phyloP scores from a whole-genome alignment of 2,329 filamentous ascomycete genomes.

The Juglanconis sp. region DNA sequence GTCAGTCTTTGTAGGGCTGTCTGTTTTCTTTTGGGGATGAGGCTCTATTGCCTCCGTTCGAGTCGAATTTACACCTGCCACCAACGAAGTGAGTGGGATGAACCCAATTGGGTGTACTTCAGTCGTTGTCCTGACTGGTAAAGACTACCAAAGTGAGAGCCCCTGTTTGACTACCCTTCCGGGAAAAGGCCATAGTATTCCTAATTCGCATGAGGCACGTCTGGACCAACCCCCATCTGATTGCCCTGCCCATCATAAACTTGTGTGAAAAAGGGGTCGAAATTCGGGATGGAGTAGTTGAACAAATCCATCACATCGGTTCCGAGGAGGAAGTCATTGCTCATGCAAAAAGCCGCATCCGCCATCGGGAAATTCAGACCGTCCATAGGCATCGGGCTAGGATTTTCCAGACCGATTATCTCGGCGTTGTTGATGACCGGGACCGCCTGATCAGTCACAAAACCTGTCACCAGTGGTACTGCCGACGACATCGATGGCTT shows the following conservation, averaged over 20 bases:
- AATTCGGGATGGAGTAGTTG: background rate
- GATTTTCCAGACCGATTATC: background rate
- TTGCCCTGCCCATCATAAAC: background rate
- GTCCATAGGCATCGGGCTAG: background rate
- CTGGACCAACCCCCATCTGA: background rate
- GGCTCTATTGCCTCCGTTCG: too few species aligned
- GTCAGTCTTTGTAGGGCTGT: background rate
- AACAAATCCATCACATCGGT: background rate
- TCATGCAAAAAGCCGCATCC: background rate
- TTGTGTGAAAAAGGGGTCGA: background rate
- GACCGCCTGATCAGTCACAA: background rate
- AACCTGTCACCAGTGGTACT: background rate
- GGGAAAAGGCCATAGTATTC: too few species aligned
- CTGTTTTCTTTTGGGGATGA: background rate
- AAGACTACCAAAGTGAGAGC: too few species aligned
- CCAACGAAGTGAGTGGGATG: too few species aligned
- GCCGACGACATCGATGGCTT: background rate
- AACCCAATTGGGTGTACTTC: too few species aligned
- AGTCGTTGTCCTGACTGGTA: too few species aligned
- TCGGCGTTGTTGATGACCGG: background rate
- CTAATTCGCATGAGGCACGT: too few species aligned
- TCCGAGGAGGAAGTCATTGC: background rate
- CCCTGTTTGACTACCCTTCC: too few species aligned
- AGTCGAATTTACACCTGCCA: too few species aligned
- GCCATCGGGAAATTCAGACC: background rate